Evolutionary conservation across 768 basidiomycete species (phyloP).

Genomic region (Naematelia encephala): DNA sequence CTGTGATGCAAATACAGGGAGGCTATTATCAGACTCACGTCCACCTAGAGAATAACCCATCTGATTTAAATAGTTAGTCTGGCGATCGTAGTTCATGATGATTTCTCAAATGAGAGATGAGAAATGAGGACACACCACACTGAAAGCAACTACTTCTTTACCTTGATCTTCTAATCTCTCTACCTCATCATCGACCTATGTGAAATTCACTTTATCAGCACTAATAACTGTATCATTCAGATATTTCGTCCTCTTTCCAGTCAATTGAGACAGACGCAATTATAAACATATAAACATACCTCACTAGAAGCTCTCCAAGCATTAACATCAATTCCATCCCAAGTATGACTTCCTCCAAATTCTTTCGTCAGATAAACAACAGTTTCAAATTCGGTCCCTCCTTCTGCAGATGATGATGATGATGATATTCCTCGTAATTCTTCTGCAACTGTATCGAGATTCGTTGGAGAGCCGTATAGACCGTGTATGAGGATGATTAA

Average conservation of each 20-base stretch:
- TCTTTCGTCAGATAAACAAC: slow-evolving; percentile 21
- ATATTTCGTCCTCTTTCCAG: too few relatives aligned
- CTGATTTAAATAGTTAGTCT: slow-evolving; percentile 17
- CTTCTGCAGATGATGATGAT: background rate
- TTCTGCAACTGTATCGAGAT: slow-evolving; percentile 29
- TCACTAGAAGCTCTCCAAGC: slow-evolving; percentile 36
- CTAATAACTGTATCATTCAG: too few relatives aligned
- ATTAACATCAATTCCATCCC: slow-evolving; percentile 49
- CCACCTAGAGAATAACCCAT: slow-evolving; percentile 49
- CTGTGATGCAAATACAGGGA: too few relatives aligned
- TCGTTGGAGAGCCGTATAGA: slow-evolving; percentile 36
- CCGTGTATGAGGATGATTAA: slow-evolving; percentile 48
- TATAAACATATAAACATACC: slow-evolving; percentile 13
- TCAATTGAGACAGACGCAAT: too few relatives aligned
- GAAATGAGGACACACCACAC: slow-evolving; percentile 21
- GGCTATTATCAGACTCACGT: too few relatives aligned
- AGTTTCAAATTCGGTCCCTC: background rate
- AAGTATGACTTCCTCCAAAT: slow-evolving; percentile 35
- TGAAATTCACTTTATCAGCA: too few relatives aligned
- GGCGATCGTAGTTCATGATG: too few relatives aligned
- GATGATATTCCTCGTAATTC: slow-evolving; percentile 18
- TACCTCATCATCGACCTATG: slow-evolving; percentile 34
- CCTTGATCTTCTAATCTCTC: slow-evolving; percentile 30
- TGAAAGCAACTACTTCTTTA: slow-evolving; percentile 23
- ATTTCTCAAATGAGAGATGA: too few relatives aligned